Percentiles rank a stretch among this genome's conserved stretches.
Evolutionary conservation across 441 rosid genomes (phyloP).

Genomic region (Gossypium davidsonii): DNA sequence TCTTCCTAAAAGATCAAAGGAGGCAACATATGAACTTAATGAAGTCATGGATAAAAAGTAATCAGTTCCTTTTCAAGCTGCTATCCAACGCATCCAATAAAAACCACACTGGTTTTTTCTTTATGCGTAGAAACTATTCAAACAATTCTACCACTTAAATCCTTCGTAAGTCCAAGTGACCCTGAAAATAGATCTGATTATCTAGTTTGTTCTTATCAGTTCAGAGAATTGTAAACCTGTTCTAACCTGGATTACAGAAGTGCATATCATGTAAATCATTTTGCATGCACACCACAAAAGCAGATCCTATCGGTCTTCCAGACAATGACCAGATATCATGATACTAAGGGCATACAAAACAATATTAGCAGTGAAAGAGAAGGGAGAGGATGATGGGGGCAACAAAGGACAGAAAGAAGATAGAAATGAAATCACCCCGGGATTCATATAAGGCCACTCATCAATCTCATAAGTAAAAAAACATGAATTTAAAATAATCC

Average conservation of each 20-base stretch:
- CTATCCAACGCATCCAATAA: neutral
- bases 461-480: neutral
- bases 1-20: slow-evolving; percentile 12
- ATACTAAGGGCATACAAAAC: neutral
- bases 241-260: neutral
- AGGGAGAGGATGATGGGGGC: neutral
- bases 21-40: slow-evolving; percentile 9
- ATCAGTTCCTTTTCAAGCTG: neutral
- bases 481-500: neutral
- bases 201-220: neutral
- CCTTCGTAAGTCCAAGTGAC: neutral
- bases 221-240: neutral
- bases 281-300: neutral
- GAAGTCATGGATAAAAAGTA: neutral
- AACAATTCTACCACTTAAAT: neutral
- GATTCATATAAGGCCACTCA: neutral
- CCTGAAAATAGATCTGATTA: neutral
- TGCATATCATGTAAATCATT: neutral
- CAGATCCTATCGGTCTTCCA: neutral
- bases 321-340: neutral
- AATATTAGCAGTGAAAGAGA: neutral
- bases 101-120: neutral
- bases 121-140: neutral
- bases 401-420: neutral
- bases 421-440: neutral